Evolutionary conservation across 805 yeast species (phyloP).

Genomic region (Lipomyces chichibuensis): DNA sequence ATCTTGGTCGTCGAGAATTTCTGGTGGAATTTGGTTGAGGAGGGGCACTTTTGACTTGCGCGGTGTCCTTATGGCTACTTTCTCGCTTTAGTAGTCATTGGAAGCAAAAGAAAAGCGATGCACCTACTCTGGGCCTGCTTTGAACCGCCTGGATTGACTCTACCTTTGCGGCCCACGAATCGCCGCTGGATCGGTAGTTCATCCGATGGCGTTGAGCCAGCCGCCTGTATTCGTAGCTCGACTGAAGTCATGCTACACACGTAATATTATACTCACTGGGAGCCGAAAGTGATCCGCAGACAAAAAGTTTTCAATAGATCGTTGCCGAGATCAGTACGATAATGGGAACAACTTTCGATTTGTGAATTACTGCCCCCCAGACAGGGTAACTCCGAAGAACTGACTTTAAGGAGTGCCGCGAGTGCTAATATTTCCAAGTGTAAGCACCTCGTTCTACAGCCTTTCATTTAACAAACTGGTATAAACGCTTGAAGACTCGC

Average conservation of each 20-base stretch:
- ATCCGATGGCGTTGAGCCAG: neutral
- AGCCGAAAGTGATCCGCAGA: neutral
- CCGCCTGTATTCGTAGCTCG: neutral
- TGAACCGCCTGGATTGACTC: neutral
- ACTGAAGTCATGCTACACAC: neutral
- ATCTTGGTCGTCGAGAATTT: slow-evolving; percentile 76
- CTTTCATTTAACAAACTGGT: too few relatives aligned
- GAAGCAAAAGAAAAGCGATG: neutral
- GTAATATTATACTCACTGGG: neutral
- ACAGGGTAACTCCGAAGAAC: too few relatives aligned
- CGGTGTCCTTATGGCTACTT: neutral
- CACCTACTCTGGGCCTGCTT: neutral
- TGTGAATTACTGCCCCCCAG: too few relatives aligned
- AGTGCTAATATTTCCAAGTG: too few relatives aligned
- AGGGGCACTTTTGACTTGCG: slow-evolving; percentile 40
- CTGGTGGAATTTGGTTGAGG: slow-evolving; percentile 85
- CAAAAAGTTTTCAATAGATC: too few relatives aligned
- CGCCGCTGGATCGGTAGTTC: slow-evolving; percentile 2
- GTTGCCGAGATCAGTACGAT: too few relatives aligned
- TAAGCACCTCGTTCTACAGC: too few relatives aligned
- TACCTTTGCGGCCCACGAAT: slow-evolving; percentile 7
- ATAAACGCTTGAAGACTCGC: too few relatives aligned
- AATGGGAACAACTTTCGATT: too few relatives aligned
- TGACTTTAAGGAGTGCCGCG: too few relatives aligned
- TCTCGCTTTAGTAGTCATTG: neutral